Base-by-base conservation (phyloP, 768 basidiomycete species). In the Macrolepiota fuliginosa region DNA sequence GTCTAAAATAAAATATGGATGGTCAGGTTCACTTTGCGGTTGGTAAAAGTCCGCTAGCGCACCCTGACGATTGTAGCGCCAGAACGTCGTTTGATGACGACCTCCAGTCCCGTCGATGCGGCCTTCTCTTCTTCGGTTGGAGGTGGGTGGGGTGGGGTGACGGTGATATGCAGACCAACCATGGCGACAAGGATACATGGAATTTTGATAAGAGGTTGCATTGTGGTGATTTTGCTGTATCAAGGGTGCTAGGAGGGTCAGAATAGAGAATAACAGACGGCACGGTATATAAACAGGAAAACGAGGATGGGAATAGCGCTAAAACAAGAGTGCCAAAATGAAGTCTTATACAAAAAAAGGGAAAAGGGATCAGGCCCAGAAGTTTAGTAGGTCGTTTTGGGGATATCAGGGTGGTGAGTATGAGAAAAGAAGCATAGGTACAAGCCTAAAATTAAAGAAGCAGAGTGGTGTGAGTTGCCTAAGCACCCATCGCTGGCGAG, bases 121-220 rank as follows among this genome's bases (percentile, higher is more conserved):
- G 68, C 72, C 22, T 70, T 69, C 55, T 80, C 77, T 24, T 72
- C 71, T 46, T 64, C 63, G 3, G 65, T 51, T 25, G 76, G 75
- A 29, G 77, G 79, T 17, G 78, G 76, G 37, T 79, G 72, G 24
- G 78, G 84, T 42, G 83, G 80, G 1, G 83, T 83, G 36, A 76
- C 70, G 22, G 79, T 74, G 29, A 75, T 68, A 32, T 81, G 81
- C 15, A 83, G 67, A 27, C 77, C 79, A 51, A 77, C 58, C 66
- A 79, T 78, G 17, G 79, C 74, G 17, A 76, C 69, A 39, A 82
- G 65, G 47, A 79, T 73, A 67, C 77, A 77, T 4, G 81, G 80
- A 50, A 83, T 70, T 63, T 76, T 80, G 51, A 77, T 46, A 46
- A 79, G 66, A 37, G 74, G 64, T 1, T 60, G 54, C 66, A 70